A percentile compares a stretch with the other conserved stretches of the same genome.
Evolutionary conservation across 495 filamentous ascomycete genomes (phyloP).

Genomic region (Daldinia grandis): DNA sequence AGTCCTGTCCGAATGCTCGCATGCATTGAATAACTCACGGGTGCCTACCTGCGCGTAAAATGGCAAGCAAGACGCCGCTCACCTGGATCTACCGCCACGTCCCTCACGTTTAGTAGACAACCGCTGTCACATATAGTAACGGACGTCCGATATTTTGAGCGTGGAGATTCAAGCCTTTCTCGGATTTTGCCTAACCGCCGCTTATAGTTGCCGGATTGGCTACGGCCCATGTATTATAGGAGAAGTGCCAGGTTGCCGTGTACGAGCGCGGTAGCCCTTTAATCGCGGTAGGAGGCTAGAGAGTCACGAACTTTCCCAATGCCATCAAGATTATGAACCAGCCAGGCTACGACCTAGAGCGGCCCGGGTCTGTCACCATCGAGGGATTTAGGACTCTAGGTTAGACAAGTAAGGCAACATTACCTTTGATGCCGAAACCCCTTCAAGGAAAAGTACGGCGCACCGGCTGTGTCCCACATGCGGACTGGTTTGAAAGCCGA

Average conservation of each 20-base stretch:
- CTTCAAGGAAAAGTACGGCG: constrained; percentile 49
- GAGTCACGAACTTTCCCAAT: constrained; percentile 40
- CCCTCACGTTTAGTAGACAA: background rate
- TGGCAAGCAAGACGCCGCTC: too few species aligned
- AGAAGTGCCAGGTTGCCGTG: constrained; percentile 44
- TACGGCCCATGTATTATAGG: constrained; percentile 38
- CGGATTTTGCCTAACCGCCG: constrained; percentile 10
- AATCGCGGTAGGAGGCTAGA: constrained; percentile 34
- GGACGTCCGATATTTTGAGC: constrained; percentile 18
- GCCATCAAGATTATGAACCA: constrained; percentile 37
- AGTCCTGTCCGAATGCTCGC: too few species aligned
- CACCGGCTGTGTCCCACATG: constrained; percentile 54
- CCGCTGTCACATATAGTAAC: background rate
- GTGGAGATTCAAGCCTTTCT: constrained; percentile 32
- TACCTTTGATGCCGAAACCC: constrained; percentile 44
- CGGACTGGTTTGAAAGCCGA: constrained; percentile 54
- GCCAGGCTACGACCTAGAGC: constrained; percentile 30
- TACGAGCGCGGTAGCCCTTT: constrained; percentile 41
- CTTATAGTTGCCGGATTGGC: constrained; percentile 33
- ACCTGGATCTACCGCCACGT: too few species aligned
- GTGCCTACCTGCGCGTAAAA: too few species aligned
- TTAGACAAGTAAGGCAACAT: constrained; percentile 43
- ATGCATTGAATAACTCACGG: too few species aligned
- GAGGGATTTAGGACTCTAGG: constrained; percentile 30
- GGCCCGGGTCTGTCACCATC: constrained; percentile 28